Base-by-base conservation (phyloP, 1,139 yeast genomes). In the Wickerhamomyces sp. region DNA sequence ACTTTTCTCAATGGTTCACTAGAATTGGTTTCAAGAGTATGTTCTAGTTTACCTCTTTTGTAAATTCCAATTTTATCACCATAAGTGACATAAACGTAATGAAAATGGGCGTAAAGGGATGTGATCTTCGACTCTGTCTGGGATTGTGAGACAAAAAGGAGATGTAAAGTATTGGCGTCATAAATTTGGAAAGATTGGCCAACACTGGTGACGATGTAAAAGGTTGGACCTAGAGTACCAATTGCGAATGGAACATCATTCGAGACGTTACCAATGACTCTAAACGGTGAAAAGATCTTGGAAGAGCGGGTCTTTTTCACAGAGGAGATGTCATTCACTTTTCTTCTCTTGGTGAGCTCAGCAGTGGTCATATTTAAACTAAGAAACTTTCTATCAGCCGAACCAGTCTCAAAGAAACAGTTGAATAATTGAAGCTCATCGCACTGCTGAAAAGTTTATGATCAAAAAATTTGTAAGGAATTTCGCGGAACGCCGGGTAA, bases 151-250 rank as follows among this genome's bases (percentile, higher is more conserved):
- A 93, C 95, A 67, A 93, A 94, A 35, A 93, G 69, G 53, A 93
- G 72, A 57, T 88, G 95, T 52, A 93, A 73, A 7, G 88, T 89
- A 37, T 93, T 79, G 14, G 96, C 96, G 68, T 93, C 99, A 60
- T 87, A 94, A 35, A 93, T 88, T 64, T 93, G 99, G 67, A 93
- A 89, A 1, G 94, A 78, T 48, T 81, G 75, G 6, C 97, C 99
- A 29, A 93, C 96, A 34, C 89, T 82, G 0, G 99, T 91, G 11
- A 87, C 95, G 40, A 89, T 79, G 57, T 91, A 85, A 59, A 86
- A 91, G 1, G 95, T 82, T 15, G 88, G 76, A 46, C 99, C 99
- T 47, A 93, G 73, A 1, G 93, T 81, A 31, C 98, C 95, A 33
- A 90, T 72, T 10, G 96, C 89, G 62, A 90, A 86, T 3, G 98